A percentile compares a stretch with the other conserved stretches of the same genome.
These are phyloP conservation scores for Ogataea naganishii DNA, from an alignment of 805 yeast species.

Conservation along the genomic window DNA sequence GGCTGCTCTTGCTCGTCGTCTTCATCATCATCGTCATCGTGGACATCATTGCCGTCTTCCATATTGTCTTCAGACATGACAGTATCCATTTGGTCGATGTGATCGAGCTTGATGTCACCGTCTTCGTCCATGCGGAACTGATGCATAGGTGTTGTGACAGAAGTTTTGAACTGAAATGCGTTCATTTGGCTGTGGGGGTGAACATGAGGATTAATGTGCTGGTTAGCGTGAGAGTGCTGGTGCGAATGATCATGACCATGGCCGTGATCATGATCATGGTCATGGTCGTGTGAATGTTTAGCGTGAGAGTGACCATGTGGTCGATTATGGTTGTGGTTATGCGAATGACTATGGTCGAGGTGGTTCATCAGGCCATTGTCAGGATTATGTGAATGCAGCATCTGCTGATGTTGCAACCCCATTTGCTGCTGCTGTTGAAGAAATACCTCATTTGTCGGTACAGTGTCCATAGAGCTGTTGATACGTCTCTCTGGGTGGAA, in stretches of 20 bases:
- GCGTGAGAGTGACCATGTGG: too few species aligned
- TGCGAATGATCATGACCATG: too few species aligned
- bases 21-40: slow-evolving; percentile 5
- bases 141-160: slow-evolving; percentile 4
- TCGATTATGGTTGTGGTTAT: slow-evolving; percentile 6
- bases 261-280: too few species aligned
- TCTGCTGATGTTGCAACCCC: slow-evolving; percentile 7
- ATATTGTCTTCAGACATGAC: slow-evolving; percentile 1
- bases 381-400: slow-evolving; percentile 3
- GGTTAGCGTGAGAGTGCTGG: slow-evolving; percentile 10
- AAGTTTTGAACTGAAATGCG: too few species aligned
- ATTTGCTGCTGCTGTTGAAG: slow-evolving; percentile 26
- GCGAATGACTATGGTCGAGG: slow-evolving; percentile 1
- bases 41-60: slow-evolving; percentile 1
- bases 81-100: neutral
- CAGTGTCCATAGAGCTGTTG: slow-evolving; percentile 68
- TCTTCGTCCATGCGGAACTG: slow-evolving; percentile 29
- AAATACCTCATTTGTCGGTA: slow-evolving; percentile 88
- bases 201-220: slow-evolving; percentile 3
- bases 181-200: slow-evolving; percentile 6
- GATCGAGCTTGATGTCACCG: slow-evolving; percentile 13
- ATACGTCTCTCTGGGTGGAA: slow-evolving; percentile 35
- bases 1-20: slow-evolving; percentile 32
- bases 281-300: too few species aligned
- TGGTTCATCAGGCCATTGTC: slow-evolving; percentile 1